Conservation (phyloP, 306 rosid genomes). For the Vigna trinervia region DNA sequence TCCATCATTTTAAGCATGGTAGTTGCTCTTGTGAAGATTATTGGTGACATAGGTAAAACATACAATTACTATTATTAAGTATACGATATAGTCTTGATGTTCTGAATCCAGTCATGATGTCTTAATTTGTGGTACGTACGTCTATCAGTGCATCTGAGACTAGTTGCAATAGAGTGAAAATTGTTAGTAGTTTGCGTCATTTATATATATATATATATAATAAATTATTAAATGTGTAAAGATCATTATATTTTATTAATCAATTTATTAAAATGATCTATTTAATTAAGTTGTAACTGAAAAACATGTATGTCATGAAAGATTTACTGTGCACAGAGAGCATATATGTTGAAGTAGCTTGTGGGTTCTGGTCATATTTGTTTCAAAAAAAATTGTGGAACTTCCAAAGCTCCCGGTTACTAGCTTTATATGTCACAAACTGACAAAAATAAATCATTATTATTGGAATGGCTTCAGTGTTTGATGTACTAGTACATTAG, state of each 20-base stretch:
- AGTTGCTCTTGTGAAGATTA: slow-evolving; percentile 78
- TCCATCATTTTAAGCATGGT: slow-evolving; percentile 74
- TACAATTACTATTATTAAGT: slow-evolving; percentile 4
- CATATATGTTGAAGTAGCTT: slow-evolving; percentile 4
- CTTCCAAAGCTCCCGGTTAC: not conserved
- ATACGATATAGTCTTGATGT: slow-evolving; percentile 7
- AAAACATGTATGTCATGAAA: too few species aligned
- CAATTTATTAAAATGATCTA: too few species aligned
- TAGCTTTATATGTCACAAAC: slow-evolving; percentile 7
- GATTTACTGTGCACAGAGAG: too few species aligned
- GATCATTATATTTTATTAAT: too few species aligned
- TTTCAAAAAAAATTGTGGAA: not conserved
- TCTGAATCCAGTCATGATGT: slow-evolving; percentile 34
- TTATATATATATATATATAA: too few species aligned
- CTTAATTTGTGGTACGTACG: slow-evolving; percentile 19
- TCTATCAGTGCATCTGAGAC: slow-evolving; percentile 34
- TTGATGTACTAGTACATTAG: not conserved
- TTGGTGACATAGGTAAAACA: slow-evolving; percentile 59
- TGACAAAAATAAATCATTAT: slow-evolving; percentile 6
- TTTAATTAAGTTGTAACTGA: too few species aligned
- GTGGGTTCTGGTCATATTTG: not conserved
- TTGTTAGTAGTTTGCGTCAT: too few species aligned
- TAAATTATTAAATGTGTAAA: too few species aligned
- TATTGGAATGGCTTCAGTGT: slow-evolving; percentile 1
- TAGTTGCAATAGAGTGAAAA: slow-evolving; percentile 9